A percentile compares a stretch with the other conserved stretches of the same genome.
phyloP scores from a whole-genome alignment of 2,329 filamentous ascomycete species.

The Aspergillus viridinutans region DNA sequence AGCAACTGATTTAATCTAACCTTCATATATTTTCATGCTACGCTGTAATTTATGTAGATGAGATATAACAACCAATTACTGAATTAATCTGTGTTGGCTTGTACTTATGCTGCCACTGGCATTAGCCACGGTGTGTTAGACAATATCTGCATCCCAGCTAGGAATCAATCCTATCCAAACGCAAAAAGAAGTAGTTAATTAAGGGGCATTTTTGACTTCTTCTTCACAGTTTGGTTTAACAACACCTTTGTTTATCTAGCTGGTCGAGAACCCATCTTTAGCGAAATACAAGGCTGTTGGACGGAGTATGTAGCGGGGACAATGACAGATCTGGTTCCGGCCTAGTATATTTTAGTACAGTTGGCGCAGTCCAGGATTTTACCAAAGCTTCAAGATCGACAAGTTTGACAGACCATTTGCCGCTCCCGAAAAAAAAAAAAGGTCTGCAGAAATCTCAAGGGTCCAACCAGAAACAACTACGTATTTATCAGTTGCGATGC shows the following conservation, averaged over 20 bases:
- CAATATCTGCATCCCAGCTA: neutral
- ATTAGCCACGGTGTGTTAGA: neutral
- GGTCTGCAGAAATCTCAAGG: neutral
- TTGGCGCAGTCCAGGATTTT: no score
- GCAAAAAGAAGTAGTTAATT: neutral
- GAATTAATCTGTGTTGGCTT: neutral
- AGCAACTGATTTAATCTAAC: no score
- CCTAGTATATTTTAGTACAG: no score
- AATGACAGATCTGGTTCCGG: no score
- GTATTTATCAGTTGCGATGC: neutral
- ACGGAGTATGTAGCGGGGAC: no score
- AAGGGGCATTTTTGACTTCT: neutral
- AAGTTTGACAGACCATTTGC: neutral
- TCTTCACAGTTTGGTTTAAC: no score
- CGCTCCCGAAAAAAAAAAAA: no score
- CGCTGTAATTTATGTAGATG: no score
- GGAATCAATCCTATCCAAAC: neutral
- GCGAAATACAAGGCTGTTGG: no score
- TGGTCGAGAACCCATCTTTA: no score
- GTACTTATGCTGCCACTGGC: neutral
- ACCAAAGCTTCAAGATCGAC: neutral
- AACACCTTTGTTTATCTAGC: no score
- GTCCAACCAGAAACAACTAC: neutral
- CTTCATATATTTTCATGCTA: no score
- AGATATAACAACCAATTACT: neutral